Conservation (phyloP, 495 filamentous ascomycete genomes). For the Immersiella caudata region DNA sequence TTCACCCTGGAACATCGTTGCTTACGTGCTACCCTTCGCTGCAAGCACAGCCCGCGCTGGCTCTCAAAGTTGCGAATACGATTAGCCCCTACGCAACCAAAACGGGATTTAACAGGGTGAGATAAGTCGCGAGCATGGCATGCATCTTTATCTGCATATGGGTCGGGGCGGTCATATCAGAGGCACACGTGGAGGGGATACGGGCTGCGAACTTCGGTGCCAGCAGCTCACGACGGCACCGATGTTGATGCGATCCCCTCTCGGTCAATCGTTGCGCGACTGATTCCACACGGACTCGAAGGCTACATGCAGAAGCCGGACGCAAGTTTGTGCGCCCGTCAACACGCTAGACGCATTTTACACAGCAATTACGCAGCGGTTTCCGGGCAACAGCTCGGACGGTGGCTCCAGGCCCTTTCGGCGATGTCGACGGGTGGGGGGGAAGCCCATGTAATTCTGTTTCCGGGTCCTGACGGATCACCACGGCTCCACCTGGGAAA, state of each 20-base stretch:
- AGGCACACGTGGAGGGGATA: neutral
- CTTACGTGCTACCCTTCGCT: too few species aligned
- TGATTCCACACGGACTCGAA: neutral
- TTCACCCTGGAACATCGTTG: too few species aligned
- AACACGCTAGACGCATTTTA: neutral
- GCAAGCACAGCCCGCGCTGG: too few species aligned
- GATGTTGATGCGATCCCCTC: neutral
- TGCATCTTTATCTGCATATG: too few species aligned
- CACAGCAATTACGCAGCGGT: too few species aligned
- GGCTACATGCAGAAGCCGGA: neutral
- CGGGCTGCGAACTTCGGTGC: neutral
- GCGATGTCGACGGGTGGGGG: neutral
- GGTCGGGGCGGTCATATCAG: neutral
- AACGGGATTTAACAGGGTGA: too few species aligned
- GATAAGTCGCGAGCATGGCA: too few species aligned
- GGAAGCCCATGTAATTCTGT: neutral
- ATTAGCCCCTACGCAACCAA: too few species aligned
- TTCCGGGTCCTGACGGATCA: neutral
- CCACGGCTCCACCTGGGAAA: neutral
- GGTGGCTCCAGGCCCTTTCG: neutral
- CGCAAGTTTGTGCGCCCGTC: neutral
- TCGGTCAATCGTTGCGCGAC: neutral
- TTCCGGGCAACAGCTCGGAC: neutral
- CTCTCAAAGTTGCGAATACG: too few species aligned
- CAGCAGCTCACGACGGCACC: neutral